phyloP scores from a whole-genome alignment of 805 yeast genomes.

The Cyberlindnera petersonii region DNA sequence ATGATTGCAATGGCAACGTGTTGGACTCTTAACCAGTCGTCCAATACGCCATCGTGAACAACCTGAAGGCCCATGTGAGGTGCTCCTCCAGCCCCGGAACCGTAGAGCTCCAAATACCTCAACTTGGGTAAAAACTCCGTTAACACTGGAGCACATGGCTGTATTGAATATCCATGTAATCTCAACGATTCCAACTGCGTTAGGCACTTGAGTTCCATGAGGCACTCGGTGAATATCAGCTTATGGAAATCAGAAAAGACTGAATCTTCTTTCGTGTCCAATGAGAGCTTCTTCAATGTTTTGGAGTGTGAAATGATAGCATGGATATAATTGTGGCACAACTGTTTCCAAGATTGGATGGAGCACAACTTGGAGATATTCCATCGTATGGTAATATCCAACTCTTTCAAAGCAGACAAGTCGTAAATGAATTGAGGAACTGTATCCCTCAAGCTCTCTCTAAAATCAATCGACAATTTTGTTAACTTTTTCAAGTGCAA shows the following conservation, averaged over 20 bases:
- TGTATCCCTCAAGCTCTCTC: slow-evolving; percentile 40
- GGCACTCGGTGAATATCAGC: slow-evolving; percentile 25
- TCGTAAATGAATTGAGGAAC: slow-evolving; percentile 33
- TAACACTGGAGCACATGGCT: slow-evolving; percentile 29
- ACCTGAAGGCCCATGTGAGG: slow-evolving; percentile 54
- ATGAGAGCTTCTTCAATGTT: slow-evolving; percentile 33
- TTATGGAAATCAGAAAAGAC: slow-evolving; percentile 31
- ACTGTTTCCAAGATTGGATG: slow-evolving; percentile 21
- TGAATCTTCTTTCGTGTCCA: slow-evolving; percentile 40
- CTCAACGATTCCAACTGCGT: slow-evolving; percentile 36
- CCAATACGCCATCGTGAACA: slow-evolving; percentile 49
- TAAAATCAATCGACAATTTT: slow-evolving; percentile 36
- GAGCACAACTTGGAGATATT: slow-evolving; percentile 33
- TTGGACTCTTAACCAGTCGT: slow-evolving; percentile 54
- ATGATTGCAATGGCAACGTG: slow-evolving; percentile 45
- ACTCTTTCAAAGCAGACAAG: slow-evolving; percentile 29
- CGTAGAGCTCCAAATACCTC: slow-evolving; percentile 41
- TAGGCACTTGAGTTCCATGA: slow-evolving; percentile 22
- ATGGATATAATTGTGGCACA: slow-evolving; percentile 18
- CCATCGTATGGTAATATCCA: slow-evolving; percentile 40
- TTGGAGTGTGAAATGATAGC: slow-evolving; percentile 20
- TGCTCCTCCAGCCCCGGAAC: slow-evolving; percentile 47
- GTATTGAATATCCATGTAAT: slow-evolving; percentile 35
- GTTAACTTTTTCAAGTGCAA: slow-evolving; percentile 28
- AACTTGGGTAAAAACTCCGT: slow-evolving; percentile 28